Conservation (phyloP, 129 eudicot genomes). For the Glebionis coronaria region DNA sequence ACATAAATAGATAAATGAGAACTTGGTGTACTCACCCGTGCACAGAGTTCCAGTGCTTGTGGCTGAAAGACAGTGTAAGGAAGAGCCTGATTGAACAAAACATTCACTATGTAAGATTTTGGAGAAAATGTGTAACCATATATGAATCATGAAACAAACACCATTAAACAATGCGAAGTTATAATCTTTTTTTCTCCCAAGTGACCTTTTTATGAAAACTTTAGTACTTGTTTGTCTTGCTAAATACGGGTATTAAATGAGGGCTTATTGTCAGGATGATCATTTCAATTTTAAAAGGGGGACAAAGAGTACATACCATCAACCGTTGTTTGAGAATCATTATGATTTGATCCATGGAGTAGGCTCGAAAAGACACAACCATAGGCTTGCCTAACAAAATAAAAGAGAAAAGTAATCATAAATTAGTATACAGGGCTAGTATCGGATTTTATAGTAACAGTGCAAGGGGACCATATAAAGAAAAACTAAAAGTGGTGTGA, state of each 20-base stretch:
- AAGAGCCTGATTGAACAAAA: constrained; percentile 57
- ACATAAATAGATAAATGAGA: constrained; percentile 14
- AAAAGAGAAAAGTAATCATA: constrained; percentile 16
- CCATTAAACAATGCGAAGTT: not conserved
- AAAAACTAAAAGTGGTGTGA: not conserved
- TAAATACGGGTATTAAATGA: no score
- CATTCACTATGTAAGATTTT: not conserved
- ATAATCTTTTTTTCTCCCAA: no score
- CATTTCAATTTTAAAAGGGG: not conserved
- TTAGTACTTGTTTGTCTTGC: not conserved
- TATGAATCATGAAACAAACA: not conserved
- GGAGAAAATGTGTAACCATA: not conserved
- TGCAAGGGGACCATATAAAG: not conserved
- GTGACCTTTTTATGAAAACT: no score
- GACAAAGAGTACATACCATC: constrained; percentile 40
- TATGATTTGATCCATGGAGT: constrained; percentile 87
- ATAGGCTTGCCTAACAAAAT: constrained; percentile 65
- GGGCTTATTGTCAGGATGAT: no score
- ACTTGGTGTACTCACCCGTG: constrained; percentile 63
- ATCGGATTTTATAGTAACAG: no score
- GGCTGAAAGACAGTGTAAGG: constrained; percentile 77
- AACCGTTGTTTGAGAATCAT: constrained; percentile 72
- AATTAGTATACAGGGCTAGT: not conserved
- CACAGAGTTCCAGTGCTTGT: constrained; percentile 93
- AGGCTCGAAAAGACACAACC: constrained; percentile 87